Conservation (phyloP, 2,329 filamentous ascomycete genomes). For the Claviceps humidiphila region DNA sequence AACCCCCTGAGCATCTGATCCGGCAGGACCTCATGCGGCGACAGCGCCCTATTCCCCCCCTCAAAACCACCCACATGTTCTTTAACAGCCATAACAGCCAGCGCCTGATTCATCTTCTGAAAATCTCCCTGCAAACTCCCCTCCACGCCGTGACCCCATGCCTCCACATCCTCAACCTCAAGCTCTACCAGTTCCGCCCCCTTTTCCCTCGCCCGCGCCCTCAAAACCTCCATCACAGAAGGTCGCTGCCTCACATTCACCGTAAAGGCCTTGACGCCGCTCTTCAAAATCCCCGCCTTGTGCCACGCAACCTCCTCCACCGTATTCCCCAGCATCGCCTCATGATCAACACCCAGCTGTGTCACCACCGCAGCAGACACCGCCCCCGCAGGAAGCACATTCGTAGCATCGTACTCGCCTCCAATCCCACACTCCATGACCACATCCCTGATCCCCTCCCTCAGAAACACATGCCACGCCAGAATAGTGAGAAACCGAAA, state of each 20-base stretch:
- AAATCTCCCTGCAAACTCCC: conserved; percentile 35
- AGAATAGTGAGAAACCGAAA: conserved; percentile 86
- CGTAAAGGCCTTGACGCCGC: conserved; percentile 30
- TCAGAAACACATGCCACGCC: conserved; percentile 71
- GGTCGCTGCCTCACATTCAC: conserved; percentile 14
- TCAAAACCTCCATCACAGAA: conserved; percentile 39
- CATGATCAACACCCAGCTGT: conserved; percentile 76
- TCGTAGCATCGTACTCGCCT: conserved; percentile 86
- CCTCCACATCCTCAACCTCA: conserved; percentile 21
- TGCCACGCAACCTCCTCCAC: conserved; percentile 80
- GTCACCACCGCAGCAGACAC: conserved; percentile 64
- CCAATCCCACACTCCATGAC: conserved; percentile 91
- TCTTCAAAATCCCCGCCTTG: conserved; percentile 78
- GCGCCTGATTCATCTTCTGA: conserved; percentile 45
- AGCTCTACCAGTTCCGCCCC: conserved; percentile 30
- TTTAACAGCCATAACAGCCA: conserved; percentile 42
- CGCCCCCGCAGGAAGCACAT: conserved; percentile 51
- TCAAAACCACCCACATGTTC: conserved; percentile 36
- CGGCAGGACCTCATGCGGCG: conserved; percentile 8
- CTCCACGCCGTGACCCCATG: conserved; percentile 24
- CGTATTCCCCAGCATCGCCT: conserved; percentile 64
- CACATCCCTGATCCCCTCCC: conserved; percentile 62
- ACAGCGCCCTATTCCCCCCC: background rate
- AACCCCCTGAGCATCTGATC: conserved; percentile 49
- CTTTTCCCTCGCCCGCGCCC: conserved; percentile 46